Conservation (phyloP, 768 basidiomycete species). For the Leccinum fibrillosum region DNA sequence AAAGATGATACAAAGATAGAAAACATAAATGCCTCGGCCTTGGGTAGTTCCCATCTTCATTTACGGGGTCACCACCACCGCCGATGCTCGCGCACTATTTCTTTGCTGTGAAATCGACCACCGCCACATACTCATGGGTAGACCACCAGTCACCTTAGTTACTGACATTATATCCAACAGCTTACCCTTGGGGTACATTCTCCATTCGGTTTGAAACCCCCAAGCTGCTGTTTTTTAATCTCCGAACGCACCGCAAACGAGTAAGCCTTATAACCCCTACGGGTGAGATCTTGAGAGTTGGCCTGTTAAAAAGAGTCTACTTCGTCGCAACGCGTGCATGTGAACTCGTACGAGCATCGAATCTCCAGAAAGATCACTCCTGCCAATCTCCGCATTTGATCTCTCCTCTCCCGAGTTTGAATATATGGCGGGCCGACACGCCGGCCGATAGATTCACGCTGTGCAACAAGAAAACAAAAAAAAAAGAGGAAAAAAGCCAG, state of each 20-base stretch:
- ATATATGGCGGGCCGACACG: neutral
- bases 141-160: neutral
- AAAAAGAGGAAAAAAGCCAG: neutral
- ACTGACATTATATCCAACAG: neutral
- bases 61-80: neutral
- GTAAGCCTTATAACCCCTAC: neutral
- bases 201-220: neutral
- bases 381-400: neutral
- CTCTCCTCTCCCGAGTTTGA: neutral
- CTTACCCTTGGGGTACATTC: neutral
- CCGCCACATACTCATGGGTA: no score
- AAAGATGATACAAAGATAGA: neutral
- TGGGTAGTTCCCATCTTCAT: neutral
- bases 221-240: neutral
- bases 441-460: neutral
- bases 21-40: neutral
- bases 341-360: neutral
- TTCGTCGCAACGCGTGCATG: neutral
- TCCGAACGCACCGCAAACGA: neutral
- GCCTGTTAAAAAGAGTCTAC: neutral
- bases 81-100: neutral
- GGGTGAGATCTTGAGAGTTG: neutral
- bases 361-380: neutral
- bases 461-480: neutral
- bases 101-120: neutral